Evolutionary conservation across 176 grass and related monocot genomes (phyloP), one percentile per base, ranked within the genome.

Genomic region (Microstegium vimineum): DNA sequence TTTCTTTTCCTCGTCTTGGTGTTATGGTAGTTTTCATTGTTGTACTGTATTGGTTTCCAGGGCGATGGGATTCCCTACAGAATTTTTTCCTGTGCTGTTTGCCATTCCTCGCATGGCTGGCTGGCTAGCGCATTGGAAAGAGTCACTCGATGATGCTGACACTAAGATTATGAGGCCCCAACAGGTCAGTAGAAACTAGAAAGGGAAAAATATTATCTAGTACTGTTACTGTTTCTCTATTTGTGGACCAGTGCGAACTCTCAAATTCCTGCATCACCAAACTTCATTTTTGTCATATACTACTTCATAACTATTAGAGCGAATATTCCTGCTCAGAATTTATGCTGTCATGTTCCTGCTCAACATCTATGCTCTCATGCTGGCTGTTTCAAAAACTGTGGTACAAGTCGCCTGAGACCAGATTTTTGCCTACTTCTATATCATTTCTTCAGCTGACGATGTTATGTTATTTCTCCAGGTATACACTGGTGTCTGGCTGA

Each of bases 101-200:
- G 96, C 96, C 23, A 87, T 95, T 84, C 96, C 96, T 60, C 85
- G 96, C 30, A 99, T 99, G 96, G 93, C 93, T 94, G 96, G 96
- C 36, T 99, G 92, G 79, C 66, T 99, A 79, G 86, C 96, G 15
- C 93, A 99, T 64, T 99, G 96, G 96, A 92, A 94, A 32, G 96
- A 99, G 81, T 99, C 93, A 72, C 93, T 99, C 34, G 91, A 99
- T 88, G 96, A 99, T 83, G 82, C 89, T 0, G 96, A 99, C 80
- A 99, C 91, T 25, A 99, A 99, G 83, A 99, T 99, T 73, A 95
- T 92, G 87, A 99, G 96, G 87, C 96, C 96, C 5, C 96, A 99
- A 54, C 92, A 99, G 96, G 96, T 99, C 11, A 86, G 85, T 62
- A 73, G 12, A 6, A 57, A 27, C 4, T 62, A 73, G 8, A 6